These are phyloP conservation scores for Patellaria atrata DNA, from an alignment of 495 filamentous ascomycete genomes.

Conservation along the genomic window DNA sequence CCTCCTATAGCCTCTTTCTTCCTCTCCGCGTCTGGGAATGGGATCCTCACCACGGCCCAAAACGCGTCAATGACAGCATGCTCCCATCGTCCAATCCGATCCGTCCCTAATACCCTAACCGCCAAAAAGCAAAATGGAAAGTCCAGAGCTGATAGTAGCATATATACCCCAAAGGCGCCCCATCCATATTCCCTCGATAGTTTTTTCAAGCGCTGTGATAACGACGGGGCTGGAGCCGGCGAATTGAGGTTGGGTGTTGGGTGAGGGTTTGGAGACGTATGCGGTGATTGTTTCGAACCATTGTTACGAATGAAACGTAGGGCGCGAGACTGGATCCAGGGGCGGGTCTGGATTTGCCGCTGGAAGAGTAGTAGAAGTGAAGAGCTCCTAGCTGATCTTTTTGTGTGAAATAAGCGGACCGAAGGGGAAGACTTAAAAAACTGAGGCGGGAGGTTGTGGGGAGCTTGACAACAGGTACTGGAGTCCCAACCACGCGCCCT, in stretches of 20 bases:
- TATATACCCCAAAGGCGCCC: conserved; percentile 83
- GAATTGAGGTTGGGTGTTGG: conserved; percentile 23
- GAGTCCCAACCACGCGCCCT: no score
- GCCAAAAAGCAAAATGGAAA: conserved; percentile 91
- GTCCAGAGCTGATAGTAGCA: conserved; percentile 67
- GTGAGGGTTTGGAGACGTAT: conserved; percentile 8
- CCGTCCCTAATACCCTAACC: conserved; percentile 68
- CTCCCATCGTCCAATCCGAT: conserved; percentile 58
- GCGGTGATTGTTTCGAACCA: conserved; percentile 12
- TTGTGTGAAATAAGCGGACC: no score
- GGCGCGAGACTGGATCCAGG: conserved; percentile 8
- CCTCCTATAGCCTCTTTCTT: conserved; percentile 6
- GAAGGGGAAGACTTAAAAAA: no score
- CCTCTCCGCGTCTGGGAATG: conserved; percentile 24
- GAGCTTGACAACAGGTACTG: no score
- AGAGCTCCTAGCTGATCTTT: no score
- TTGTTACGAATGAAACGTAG: conserved; percentile 17
- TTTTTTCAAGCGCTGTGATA: conserved; percentile 59
- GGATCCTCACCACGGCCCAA: conserved; percentile 35
- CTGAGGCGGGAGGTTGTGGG: no score
- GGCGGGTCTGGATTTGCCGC: no score
- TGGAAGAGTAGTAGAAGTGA: no score
- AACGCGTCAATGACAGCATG: conserved; percentile 27
- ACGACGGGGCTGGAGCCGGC: conserved; percentile 28
- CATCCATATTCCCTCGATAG: conserved; percentile 92